Evolutionary conservation across 306 rosid species (phyloP).

Genomic region (Pueraria montana): DNA sequence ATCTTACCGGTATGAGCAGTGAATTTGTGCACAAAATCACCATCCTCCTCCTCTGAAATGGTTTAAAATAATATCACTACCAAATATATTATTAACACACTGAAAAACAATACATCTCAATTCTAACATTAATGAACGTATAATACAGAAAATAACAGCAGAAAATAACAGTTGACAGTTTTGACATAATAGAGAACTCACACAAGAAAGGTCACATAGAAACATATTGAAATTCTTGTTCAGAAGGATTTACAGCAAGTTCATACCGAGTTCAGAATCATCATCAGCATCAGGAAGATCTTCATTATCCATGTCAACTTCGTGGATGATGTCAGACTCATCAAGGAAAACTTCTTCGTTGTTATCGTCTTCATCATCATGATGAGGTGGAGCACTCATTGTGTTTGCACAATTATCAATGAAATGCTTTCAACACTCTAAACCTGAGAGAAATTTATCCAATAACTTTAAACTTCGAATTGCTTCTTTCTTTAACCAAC

Average conservation of each 20-base stretch:
- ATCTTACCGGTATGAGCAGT: conserved; percentile 82
- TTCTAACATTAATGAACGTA: background rate
- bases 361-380: conserved; percentile 17
- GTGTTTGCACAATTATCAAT: background rate
- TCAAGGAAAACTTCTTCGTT: conserved; percentile 34
- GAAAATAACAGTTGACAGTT: background rate
- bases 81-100: conserved; percentile 1
- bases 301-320: conserved; percentile 48
- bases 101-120: background rate
- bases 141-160: background rate
- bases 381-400: conserved; percentile 6
- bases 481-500: background rate
- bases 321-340: conserved; percentile 50
- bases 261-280: conserved; percentile 42
- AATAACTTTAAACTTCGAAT: background rate
- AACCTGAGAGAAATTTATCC: conserved; percentile 1
- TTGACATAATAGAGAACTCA: background rate
- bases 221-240: background rate
- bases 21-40: conserved; percentile 75
- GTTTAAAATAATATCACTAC: conserved; percentile 33
- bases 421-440: background rate
- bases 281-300: conserved; percentile 58
- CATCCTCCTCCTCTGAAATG: conserved; percentile 71
- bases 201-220: background rate
- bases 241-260: conserved; percentile 10